Percentiles rank a stretch among this genome's conserved stretches.
Evolutionary conservation across 805 yeast genomes (phyloP).

Genomic region (Myxozyma nipponensis): DNA sequence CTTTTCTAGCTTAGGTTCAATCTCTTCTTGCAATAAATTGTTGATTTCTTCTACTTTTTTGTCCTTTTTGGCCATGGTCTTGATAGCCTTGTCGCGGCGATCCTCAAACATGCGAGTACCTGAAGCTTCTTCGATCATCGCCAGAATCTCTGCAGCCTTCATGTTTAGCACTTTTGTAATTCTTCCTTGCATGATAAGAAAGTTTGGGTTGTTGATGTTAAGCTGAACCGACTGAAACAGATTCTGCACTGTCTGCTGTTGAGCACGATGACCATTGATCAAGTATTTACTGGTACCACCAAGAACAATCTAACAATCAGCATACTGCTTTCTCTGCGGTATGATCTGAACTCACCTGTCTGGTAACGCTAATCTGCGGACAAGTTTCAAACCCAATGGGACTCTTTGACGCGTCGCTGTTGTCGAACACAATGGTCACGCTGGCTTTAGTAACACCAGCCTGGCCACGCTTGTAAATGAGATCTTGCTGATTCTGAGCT

Average conservation of each 20-base stretch:
- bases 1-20: constrained; percentile 84
- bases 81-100: constrained; percentile 83
- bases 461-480: constrained; percentile 94
- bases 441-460: constrained; percentile 97
- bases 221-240: constrained; percentile 92
- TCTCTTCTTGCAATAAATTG: constrained; percentile 72
- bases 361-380: constrained; percentile 78
- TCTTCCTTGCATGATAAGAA: constrained; percentile 97
- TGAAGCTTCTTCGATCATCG: constrained; percentile 95
- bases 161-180: constrained; percentile 95
- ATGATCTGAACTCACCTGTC: constrained; percentile 48
- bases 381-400: constrained; percentile 85
- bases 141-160: constrained; percentile 86
- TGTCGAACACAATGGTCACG: constrained; percentile 93
- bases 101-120: constrained; percentile 96
- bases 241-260: constrained; percentile 85
- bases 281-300: constrained; percentile 92
- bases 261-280: constrained; percentile 94
- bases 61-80: constrained; percentile 88
- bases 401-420: constrained; percentile 64
- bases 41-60: constrained; percentile 75
- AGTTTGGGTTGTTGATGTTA: constrained; percentile 94
- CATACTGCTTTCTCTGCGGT: neutral
- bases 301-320: constrained; percentile 48
- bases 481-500: constrained; percentile 87